Evolutionary conservation across 2,329 filamentous ascomycete genomes (phyloP), one percentile per base, ranked within the genome.

Genomic region (Cordyceps cateniannulata): DNA sequence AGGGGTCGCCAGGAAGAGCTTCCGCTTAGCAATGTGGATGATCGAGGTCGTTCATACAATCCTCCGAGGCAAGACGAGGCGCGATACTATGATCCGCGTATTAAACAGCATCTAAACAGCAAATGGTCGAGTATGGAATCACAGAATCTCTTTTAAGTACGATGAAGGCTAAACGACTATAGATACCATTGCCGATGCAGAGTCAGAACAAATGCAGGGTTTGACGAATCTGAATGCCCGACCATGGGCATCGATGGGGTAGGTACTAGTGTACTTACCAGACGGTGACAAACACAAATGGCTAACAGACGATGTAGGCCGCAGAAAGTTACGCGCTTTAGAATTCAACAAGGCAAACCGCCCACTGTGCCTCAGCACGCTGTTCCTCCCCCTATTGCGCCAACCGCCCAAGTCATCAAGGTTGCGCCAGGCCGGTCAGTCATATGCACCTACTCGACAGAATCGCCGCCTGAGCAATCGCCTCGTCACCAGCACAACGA

Each of bases 391-490:
- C 3, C 56, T 2, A 1, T 25, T 5, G 9, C 47, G 10, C 24
- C 47, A 25, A 48, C 32, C 6, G 44, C 55, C 5, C 44, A 18
- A 18, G 12, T 18, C 35, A 10, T 9, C 14, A 50, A 50, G 32
- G 1, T 18, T 49, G 22, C 20, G 16, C 12, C 29, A 42, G 67
- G 9, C 59, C 62, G 2, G 14, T 73, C 27, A 64, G 63, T 38
- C 65, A 72, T 32, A 38, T 57, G 6, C 58, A 62, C 8, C 8
- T 32, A 29, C 51, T 66, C 29, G 45, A 55, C 22, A 54, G 62
- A n/a, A 24, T 61, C 49, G 0, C 35, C 57, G 6, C 48, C 57
- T 20, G 57, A 52, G 8, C 14, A 25, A 22, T 40, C 35, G 8
- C 56, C 45, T 32, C 24, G n/a, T n/a, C 24, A 44, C 5, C 25